These are phyloP conservation scores for Helicostylum pulchrum DNA, from an alignment of 192 early-diverging fungal genomes.

Conservation along the genomic window DNA sequence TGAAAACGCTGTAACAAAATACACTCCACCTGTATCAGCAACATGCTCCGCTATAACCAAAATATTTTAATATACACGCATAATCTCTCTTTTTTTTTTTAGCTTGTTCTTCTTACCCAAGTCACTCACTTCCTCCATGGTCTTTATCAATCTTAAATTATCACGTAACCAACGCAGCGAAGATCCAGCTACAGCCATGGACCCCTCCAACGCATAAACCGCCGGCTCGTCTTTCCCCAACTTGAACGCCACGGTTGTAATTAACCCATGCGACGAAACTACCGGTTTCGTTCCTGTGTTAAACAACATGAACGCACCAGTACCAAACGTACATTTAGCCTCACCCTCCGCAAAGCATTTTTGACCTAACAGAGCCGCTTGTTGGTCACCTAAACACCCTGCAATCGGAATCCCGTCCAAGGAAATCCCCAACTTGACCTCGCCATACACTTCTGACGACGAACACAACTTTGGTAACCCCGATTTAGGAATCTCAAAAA, in stretches of 20 bases:
- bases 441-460: constrained; percentile 79
- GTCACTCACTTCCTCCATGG: constrained; percentile 67
- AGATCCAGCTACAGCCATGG: constrained; percentile 87
- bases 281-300: constrained; percentile 85
- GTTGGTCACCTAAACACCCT: constrained; percentile 91
- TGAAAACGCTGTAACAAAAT: constrained; percentile 94
- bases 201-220: constrained; percentile 89
- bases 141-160: constrained; percentile 74
- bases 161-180: constrained; percentile 90
- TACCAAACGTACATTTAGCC: constrained; percentile 95
- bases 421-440: constrained; percentile 42
- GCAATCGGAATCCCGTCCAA: constrained; percentile 74
- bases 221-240: constrained; percentile 60
- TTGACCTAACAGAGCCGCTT: constrained; percentile 91
- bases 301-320: constrained; percentile 93
- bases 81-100: neutral
- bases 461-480: constrained; percentile 75
- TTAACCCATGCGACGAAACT: constrained; percentile 74
- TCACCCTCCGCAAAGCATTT: constrained; percentile 80
- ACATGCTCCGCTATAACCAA: constrained; percentile 44
- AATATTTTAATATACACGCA: neutral
- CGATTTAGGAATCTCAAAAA: constrained; percentile 64
- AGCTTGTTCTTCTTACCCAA: constrained; percentile 33
- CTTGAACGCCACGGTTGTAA: constrained; percentile 92
- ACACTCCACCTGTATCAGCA: constrained; percentile 80